Evolutionary conservation across 1,139 yeast genomes (phyloP).

Genomic region (Yamadazyma aaseri): DNA sequence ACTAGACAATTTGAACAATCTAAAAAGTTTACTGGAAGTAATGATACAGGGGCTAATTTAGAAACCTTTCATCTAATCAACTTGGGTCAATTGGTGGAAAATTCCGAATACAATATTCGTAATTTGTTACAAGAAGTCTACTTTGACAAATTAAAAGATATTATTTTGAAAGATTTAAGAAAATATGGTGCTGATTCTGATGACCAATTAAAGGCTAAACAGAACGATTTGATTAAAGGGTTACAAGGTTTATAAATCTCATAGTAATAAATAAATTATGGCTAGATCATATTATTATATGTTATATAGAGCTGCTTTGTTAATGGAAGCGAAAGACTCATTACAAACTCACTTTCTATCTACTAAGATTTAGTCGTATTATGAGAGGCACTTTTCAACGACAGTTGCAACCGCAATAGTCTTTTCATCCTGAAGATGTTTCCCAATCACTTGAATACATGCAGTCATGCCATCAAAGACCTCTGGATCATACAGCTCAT

Average conservation of each 20-base stretch:
- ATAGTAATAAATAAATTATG: too few relatives aligned
- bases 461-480: conserved; percentile 58
- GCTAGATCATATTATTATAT: too few relatives aligned
- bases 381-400: too few relatives aligned
- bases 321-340: too few relatives aligned
- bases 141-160: conserved; percentile 91
- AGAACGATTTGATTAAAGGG: conserved; percentile 51
- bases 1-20: conserved; percentile 73
- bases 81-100: conserved; percentile 83
- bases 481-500: conserved; percentile 47
- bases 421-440: conserved; percentile 55
- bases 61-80: conserved; percentile 76
- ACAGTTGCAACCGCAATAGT: conserved; percentile 20
- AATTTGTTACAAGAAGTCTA: conserved; percentile 89
- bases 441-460: conserved; percentile 56
- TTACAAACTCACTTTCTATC: too few relatives aligned
- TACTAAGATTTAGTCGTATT: too few relatives aligned
- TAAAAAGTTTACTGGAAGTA: conserved; percentile 32
- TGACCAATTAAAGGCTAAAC: conserved; percentile 45
- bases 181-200: conserved; percentile 34
- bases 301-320: too few relatives aligned
- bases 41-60: conserved; percentile 35
- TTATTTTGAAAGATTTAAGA: conserved; percentile 66
- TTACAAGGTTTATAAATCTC: conserved; percentile 33
- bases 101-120: conserved; percentile 83